Evolutionary conservation across 2,329 filamentous ascomycete species (phyloP), one percentile per base, ranked within the genome.

Genomic region (Pseudocercospora musae): DNA sequence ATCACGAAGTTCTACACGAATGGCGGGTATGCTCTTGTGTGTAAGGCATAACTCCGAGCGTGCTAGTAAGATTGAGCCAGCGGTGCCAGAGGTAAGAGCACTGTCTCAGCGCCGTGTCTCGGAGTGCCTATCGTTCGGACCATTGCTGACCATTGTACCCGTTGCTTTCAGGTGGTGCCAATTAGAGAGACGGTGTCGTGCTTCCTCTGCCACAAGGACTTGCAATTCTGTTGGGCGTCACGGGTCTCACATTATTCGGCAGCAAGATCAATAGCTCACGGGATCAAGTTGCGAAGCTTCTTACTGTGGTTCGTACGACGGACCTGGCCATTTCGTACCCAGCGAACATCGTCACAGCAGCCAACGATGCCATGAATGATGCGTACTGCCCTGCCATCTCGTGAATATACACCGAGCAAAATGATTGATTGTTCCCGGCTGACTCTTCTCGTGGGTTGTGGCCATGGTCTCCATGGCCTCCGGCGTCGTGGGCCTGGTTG

Each of bases 161-260:
- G n/a, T n/a, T n/a, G n/a, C n/a, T n/a, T n/a, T n/a, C n/a, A n/a
- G n/a, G n/a, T n/a, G 61, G 58, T 10, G 49, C 54, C 13, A 56
- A 65, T 29, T 68, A 55, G 59, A 59, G 57, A 49, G 59, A 67
- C 18, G 63, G 57, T 2, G 57, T 66, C 52, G 77, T 75, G 1
- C 67, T 83, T 2, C 78, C 79, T 0, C 69, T 81, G 21, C 78
- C 78, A 0, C 78, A 80, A 67, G 80, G 79, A 7, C 69, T 83
- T 23, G 81, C 76, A 15, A 77, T 83, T 18, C 70, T 75, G 2
- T 73, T 77, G 42, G 80, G 80, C 52, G 79, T 79, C 0, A 70
- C 78, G 0, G 64, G 79, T 11, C 73, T 82, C 5, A 76, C 76
- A 0, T 59, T 73, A 3, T 75, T 82, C 44, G 80, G 81, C 9